These are phyloP conservation scores for Allomyces macrogynus DNA, from an alignment of 192 early-diverging fungal genomes.

Conservation along the genomic window DNA sequence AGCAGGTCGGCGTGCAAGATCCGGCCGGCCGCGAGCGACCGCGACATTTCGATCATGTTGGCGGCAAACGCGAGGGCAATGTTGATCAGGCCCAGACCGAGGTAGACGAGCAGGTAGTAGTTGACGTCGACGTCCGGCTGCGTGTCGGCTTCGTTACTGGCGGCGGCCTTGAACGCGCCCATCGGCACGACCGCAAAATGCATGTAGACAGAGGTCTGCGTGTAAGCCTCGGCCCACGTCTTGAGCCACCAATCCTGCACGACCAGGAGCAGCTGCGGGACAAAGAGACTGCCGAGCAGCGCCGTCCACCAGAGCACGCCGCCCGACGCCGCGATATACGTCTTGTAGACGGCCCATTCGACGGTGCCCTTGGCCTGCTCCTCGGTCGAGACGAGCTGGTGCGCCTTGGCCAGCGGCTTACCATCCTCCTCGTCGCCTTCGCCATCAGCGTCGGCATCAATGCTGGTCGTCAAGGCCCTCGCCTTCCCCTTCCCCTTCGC, in stretches of 20 bases:
- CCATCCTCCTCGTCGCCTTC: slow-evolving; percentile 13
- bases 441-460: slow-evolving; percentile 21
- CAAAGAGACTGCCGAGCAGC: slow-evolving; percentile 19
- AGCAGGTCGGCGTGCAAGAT: slow-evolving; percentile 34
- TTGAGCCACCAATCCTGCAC: slow-evolving; percentile 46
- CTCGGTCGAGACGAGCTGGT: slow-evolving; percentile 64
- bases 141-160: too few species aligned
- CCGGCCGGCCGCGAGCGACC: slow-evolving; percentile 31
- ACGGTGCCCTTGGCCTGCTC: slow-evolving; percentile 66
- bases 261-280: slow-evolving; percentile 18
- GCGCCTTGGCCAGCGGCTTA: slow-evolving; percentile 16
- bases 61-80: slow-evolving; percentile 16
- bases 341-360: slow-evolving; percentile 45
- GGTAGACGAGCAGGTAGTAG: slow-evolving; percentile 42
- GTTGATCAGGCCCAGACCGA: slow-evolving; percentile 26
- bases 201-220: neutral
- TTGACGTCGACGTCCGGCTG: slow-evolving; percentile 18
- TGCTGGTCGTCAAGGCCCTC: slow-evolving; percentile 15
- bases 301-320: slow-evolving; percentile 37
- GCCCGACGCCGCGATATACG: slow-evolving; percentile 53
- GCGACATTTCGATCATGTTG: slow-evolving; percentile 17
- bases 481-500: slow-evolving; percentile 14
- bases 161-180: too few species aligned
- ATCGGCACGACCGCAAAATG: too few species aligned
- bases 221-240: slow-evolving; percentile 27